A percentile compares a stretch with the other conserved stretches of the same genome.
Conservation (phyloP, 257 asterid genomes). For the Fraxinus pennsylvanica region DNA sequence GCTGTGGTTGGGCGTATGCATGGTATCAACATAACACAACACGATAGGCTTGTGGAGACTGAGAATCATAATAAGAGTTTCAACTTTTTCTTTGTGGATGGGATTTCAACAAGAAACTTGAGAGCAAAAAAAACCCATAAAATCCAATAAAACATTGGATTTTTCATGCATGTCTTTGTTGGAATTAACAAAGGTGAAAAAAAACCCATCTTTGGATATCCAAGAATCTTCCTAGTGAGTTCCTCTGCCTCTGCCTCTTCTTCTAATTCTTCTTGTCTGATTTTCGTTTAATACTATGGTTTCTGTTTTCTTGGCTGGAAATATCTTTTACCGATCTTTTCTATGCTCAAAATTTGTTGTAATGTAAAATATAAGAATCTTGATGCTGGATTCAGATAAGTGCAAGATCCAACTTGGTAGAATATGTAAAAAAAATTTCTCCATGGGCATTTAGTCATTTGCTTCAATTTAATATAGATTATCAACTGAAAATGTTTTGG, state of each 20-base stretch:
- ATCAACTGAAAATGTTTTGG: conserved; percentile 16
- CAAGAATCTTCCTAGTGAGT: conserved; percentile 28
- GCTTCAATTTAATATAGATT: not conserved
- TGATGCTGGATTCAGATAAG: conserved; percentile 13
- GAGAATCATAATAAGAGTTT: conserved; percentile 7
- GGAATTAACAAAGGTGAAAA: no score
- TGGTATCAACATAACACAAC: not conserved
- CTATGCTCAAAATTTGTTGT: conserved; percentile 18
- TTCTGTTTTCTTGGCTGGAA: conserved; percentile 21
- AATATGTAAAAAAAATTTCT: no score
- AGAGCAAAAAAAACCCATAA: conserved; percentile 22
- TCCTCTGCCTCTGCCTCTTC: conserved; percentile 28
- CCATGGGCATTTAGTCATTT: not conserved
- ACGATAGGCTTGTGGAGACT: not conserved
- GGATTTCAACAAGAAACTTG: conserved; percentile 24
- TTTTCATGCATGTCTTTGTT: not conserved
- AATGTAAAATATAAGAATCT: conserved; percentile 26
- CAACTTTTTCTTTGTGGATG: conserved; percentile 33
- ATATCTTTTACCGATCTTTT: conserved; percentile 19
- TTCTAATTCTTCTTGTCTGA: conserved; percentile 14
- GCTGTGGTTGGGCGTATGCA: not conserved
- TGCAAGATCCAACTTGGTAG: not conserved
- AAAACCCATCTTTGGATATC: no score
- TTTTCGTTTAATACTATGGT: conserved; percentile 24
- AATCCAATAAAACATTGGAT: conserved; percentile 35